These are phyloP conservation scores for Pedinophyceae sp. DNA, from an alignment of 139 green algal genomes.

Conservation along the genomic window DNA sequence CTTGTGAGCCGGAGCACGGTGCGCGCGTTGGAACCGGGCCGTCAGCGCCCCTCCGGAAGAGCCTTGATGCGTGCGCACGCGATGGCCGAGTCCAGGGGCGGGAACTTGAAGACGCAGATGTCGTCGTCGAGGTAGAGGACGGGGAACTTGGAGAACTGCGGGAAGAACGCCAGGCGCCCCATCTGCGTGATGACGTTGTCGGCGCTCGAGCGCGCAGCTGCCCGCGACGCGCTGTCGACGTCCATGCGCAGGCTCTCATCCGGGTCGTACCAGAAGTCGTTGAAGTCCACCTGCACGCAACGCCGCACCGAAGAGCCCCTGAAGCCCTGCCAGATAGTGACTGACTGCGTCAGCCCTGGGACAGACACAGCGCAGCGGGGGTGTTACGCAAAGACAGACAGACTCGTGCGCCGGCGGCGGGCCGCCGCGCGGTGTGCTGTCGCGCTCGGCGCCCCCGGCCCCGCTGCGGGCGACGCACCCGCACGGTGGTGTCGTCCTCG, in stretches of 20 bases:
- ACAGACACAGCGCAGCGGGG: background rate
- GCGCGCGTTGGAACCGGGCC: no score
- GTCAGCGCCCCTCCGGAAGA: no score
- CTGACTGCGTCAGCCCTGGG: no score
- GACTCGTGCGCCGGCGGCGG: background rate
- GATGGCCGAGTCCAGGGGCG: slow-evolving; percentile 24
- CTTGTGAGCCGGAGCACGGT: no score
- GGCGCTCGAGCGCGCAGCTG: background rate
- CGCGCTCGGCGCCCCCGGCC: background rate
- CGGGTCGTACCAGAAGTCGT: slow-evolving; percentile 28
- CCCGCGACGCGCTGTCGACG: background rate
- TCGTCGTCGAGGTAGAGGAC: slow-evolving; percentile 26
- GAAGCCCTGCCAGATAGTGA: no score
- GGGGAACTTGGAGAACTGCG: slow-evolving; percentile 24
- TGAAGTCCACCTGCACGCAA: slow-evolving; percentile 21
- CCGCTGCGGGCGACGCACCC: no score
- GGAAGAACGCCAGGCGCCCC: slow-evolving; percentile 19
- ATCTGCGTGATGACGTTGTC: background rate
- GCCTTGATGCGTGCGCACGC: no score
- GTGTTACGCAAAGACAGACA: background rate
- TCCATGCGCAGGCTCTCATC: slow-evolving; percentile 11
- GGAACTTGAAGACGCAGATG: slow-evolving; percentile 31
- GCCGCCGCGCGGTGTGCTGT: background rate
- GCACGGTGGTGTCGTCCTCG: no score
- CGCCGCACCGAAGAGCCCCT: slow-evolving; percentile 12